Evolutionary conservation across 495 filamentous ascomycete genomes (phyloP), one percentile per base, ranked within the genome.

Genomic region (Xylaria grammica): DNA sequence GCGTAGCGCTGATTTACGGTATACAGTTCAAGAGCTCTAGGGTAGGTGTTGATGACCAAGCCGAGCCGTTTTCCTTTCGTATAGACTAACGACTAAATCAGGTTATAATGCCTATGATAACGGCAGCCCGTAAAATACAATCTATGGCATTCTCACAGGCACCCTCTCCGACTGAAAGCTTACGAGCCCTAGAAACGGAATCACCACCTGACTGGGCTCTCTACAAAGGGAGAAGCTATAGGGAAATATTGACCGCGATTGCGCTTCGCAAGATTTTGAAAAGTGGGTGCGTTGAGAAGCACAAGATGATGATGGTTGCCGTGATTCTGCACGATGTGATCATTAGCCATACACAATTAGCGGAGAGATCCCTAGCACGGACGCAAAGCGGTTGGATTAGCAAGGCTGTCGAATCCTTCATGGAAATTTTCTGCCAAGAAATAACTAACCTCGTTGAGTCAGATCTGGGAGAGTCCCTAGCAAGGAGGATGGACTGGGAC

Each of bases 401-500:
- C 30, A 5, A 56, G 8, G 1, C 17, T 29, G 44, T 42, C 15
- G 27, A 2, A 4, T 22, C 17, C 3, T 64, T 64, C 42, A 20
- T 64, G 10, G 20, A 42, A 22, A 7, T 7, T 32, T 58, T 64
- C 44, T 64, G 52, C 19, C 36, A 58, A 42, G 30, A 48, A 51
- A 13, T 34, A n/a, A 24, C 40, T 29, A 19, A 46, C 36, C 19
- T 62, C 15, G 3, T 62, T 2, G 49, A 45, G 8, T 62, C 29
- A 2, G 38, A 53, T 22, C 13, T 50, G 19, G 44, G 52, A 19
- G 40, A 49, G 19, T 53, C 30, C 65, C 60, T 6, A 60, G 26
- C 27, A 19, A 19, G 11, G 45, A 66, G 32, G 20, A 67, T 38
- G 59, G 46, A 50, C 27, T 85, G 80, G 67, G 85, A 91, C 66